Percentiles rank a stretch among this genome's conserved stretches.
phyloP scores from a whole-genome alignment of 78 protist genomes.

The Dictyostelium intermedium region DNA sequence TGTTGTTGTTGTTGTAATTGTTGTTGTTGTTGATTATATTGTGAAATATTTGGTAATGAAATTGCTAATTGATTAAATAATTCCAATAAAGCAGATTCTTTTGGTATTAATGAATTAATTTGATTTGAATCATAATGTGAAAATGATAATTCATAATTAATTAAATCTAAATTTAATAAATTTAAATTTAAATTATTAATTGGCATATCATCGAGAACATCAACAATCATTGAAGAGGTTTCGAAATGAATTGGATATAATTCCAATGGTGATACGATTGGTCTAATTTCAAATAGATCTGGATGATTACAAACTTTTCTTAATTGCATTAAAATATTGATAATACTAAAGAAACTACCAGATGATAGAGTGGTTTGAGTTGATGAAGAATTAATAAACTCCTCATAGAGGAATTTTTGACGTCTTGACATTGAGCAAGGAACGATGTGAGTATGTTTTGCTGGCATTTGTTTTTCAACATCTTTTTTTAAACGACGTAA shows the following conservation, averaged over 20 bases:
- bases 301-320: slow-evolving; percentile 97
- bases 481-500: slow-evolving; percentile 94
- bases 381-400: slow-evolving; percentile 21
- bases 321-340: slow-evolving; percentile 95
- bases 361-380: slow-evolving; percentile 66
- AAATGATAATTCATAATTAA: slow-evolving; percentile 11
- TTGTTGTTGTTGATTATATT: background rate
- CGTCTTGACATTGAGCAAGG: slow-evolving; percentile 80
- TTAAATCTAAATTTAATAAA: slow-evolving; percentile 26
- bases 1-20: background rate
- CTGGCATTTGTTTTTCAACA: slow-evolving; percentile 93
- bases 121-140: slow-evolving; percentile 1
- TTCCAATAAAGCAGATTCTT: background rate
- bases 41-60: slow-evolving; percentile 13
- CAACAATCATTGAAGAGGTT: background rate
- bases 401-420: slow-evolving; percentile 90
- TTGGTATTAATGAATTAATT: slow-evolving; percentile 6
- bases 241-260: background rate
- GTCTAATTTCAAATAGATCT: slow-evolving; percentile 88
- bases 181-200: slow-evolving; percentile 11
- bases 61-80: background rate
- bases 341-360: slow-evolving; percentile 40
- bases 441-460: slow-evolving; percentile 86
- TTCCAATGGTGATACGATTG: slow-evolving; percentile 63
- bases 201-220: slow-evolving; percentile 12